A percentile compares a stretch with the other conserved stretches of the same genome.
Conservation (phyloP, 305 asterid species). For the Solanum hybrid region DNA sequence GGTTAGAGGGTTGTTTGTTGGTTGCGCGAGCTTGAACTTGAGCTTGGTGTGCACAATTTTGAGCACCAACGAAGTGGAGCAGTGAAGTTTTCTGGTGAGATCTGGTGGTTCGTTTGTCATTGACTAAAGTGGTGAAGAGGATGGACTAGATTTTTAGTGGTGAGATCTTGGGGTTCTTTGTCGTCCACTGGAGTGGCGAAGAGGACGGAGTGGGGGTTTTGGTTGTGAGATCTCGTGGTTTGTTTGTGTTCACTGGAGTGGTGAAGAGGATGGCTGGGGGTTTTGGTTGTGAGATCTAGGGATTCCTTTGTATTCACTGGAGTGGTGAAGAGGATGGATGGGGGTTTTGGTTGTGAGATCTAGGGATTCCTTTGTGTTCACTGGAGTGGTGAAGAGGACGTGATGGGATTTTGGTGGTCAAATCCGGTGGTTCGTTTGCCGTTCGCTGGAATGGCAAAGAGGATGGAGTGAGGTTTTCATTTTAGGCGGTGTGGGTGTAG, state of each 20-base stretch:
- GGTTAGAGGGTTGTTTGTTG: background rate
- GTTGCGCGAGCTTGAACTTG: background rate
- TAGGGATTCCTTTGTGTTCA: no score
- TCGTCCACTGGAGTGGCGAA: no score
- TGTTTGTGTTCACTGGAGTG: no score
- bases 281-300: no score
- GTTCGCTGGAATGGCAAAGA: background rate
- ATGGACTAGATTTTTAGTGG: no score
- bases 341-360: background rate
- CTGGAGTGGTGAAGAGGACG: background rate
- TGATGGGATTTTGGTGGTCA: background rate
- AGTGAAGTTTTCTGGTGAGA: background rate
- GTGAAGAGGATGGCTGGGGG: no score
- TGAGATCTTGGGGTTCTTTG: no score
- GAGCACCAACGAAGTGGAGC: background rate
- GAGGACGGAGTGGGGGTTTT: background rate
- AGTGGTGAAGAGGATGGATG: no score
- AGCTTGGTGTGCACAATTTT: background rate
- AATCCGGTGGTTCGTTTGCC: no score
- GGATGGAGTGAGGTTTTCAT: background rate
- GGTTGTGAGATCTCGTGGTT: no score
- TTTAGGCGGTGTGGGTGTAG: background rate
- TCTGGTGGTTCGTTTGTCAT: background rate
- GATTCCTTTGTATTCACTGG: no score
- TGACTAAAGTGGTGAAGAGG: no score